phyloP scores from a whole-genome alignment of 2,329 filamentous ascomycete genomes.

The Sporothrix humicola region DNA sequence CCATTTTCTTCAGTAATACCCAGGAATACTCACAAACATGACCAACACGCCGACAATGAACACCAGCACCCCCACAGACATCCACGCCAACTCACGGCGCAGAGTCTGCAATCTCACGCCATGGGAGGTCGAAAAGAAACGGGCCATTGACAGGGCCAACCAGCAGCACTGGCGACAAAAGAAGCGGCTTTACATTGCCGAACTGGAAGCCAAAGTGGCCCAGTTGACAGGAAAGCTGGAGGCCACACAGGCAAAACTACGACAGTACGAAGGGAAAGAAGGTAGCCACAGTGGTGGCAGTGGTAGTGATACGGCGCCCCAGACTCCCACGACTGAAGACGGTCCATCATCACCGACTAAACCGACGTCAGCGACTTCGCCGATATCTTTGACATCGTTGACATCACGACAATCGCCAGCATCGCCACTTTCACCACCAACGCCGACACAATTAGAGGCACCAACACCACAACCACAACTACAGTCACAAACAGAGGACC shows the following conservation, averaged over 20 bases:
- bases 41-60: no score
- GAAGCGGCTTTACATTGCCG: conserved; percentile 24
- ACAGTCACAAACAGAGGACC: no score
- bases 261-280: neutral
- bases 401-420: no score
- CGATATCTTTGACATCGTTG: no score
- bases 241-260: neutral
- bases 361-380: no score
- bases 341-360: no score
- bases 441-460: no score
- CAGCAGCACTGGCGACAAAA: conserved; percentile 30
- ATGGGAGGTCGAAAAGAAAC: conserved; percentile 73
- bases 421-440: no score
- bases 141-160: conserved; percentile 48
- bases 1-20: no score
- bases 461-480: no score
- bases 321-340: no score
- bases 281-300: neutral
- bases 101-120: conserved; percentile 63
- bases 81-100: neutral
- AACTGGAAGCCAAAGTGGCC: conserved; percentile 27
- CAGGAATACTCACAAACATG: neutral
- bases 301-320: neutral
- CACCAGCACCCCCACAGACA: neutral
- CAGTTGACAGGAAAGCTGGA: conserved; percentile 17